A percentile compares a stretch with the other conserved stretches of the same genome.
Evolutionary conservation across 805 yeast species (phyloP).

Genomic region (Allodekkera sacchari): DNA sequence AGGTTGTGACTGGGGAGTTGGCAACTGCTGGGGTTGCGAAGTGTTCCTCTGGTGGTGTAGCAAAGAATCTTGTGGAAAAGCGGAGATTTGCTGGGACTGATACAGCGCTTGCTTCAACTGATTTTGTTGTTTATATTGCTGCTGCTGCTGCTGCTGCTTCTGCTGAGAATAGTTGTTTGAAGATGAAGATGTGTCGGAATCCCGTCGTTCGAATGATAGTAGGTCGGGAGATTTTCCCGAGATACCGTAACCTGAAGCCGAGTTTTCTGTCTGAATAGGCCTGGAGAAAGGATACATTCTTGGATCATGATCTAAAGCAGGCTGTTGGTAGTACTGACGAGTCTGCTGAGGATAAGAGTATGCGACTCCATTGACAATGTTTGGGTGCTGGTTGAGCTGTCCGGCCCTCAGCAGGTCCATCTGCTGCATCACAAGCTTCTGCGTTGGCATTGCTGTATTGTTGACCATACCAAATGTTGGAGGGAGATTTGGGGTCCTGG

Average conservation of each 20-base stretch:
- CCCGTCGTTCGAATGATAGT: too few species aligned
- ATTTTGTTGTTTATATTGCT: constrained; percentile 1
- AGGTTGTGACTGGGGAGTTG: constrained; percentile 8
- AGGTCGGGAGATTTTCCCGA: too few species aligned
- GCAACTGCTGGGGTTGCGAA: constrained; percentile 7
- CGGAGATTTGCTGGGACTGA: background rate
- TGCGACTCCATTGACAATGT: background rate
- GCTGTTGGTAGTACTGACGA: constrained; percentile 2
- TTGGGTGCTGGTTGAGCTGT: background rate
- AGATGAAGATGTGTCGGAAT: constrained; percentile 2
- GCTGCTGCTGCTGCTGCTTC: constrained; percentile 2
- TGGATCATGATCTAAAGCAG: too few species aligned
- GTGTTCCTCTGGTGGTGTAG: constrained; percentile 6
- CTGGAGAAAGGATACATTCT: too few species aligned
- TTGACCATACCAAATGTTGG: constrained; percentile 12
- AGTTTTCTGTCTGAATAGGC: too few species aligned
- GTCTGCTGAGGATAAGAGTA: constrained; percentile 1
- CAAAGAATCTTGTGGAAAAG: constrained; percentile 1
- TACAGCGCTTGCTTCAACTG: background rate
- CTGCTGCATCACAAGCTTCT: constrained; percentile 1
- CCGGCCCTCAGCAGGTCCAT: background rate
- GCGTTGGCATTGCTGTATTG: too few species aligned
- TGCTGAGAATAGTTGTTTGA: constrained; percentile 1
- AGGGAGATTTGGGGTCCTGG: constrained; percentile 6
- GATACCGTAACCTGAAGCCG: too few species aligned